Evolutionary conservation across 2,329 filamentous ascomycete genomes (phyloP).

Genomic region (Penicillium sp.): DNA sequence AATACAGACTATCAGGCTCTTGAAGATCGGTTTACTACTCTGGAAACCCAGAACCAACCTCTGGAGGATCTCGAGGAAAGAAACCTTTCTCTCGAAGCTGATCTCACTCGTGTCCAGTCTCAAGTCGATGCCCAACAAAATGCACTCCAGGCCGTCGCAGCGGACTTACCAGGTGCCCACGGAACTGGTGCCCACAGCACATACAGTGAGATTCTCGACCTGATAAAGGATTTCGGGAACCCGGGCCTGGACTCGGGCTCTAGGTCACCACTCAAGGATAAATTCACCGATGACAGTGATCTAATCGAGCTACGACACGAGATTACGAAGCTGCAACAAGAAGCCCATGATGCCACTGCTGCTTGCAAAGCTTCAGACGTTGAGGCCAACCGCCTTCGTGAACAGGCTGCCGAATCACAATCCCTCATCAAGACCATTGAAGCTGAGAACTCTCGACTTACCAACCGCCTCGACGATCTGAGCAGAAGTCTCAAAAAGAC

Average conservation of each 20-base stretch:
- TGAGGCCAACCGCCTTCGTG: constrained; percentile 40
- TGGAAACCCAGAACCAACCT: constrained; percentile 41
- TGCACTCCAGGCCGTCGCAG: constrained; percentile 42
- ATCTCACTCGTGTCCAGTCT: constrained; percentile 39
- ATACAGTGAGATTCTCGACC: constrained; percentile 45
- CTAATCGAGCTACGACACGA: constrained; percentile 32
- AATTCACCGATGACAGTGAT: constrained; percentile 24
- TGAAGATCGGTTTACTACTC: constrained; percentile 37
- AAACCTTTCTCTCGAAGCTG: constrained; percentile 41
- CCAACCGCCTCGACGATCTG: constrained; percentile 39
- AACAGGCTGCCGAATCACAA: constrained; percentile 43
- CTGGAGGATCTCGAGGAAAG: constrained; percentile 46
- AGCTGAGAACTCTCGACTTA: constrained; percentile 44
- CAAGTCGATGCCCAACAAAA: constrained; percentile 43
- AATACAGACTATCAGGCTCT: constrained; percentile 39
- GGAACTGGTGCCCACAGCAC: constrained; percentile 35
- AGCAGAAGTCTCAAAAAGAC: constrained; percentile 36
- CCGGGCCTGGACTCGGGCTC: constrained; percentile 19
- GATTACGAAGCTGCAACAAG: constrained; percentile 33
- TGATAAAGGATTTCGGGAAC: constrained; percentile 40
- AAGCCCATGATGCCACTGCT: constrained; percentile 34
- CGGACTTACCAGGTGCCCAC: constrained; percentile 33
- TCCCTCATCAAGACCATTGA: constrained; percentile 43
- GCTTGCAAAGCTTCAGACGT: constrained; percentile 37
- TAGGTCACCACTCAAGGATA: constrained; percentile 20